Evolutionary conservation across 75 land plant species (phyloP), one percentile per base, ranked within the genome.

Genomic region (Cunninghamia lanceolata): DNA sequence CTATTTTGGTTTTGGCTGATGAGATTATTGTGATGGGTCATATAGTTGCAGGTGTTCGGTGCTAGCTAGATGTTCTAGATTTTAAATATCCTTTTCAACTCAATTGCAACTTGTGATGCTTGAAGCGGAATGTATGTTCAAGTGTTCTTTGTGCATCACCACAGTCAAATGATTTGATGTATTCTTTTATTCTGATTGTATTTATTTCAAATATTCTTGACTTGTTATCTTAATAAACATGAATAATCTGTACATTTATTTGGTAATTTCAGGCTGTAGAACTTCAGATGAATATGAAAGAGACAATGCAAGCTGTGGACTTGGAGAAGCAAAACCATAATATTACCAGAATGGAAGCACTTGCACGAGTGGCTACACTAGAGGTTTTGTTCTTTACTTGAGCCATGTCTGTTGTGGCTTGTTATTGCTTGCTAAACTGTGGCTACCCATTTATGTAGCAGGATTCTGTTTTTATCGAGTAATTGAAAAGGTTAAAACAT

Each of bases 221-320:
- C 71, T 68, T 68, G 15, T 71, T 71, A 71, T 71, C 36, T 34
- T 34, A 40, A 71, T 80, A 25, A 85, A 19, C 52, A 71, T 73
- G 81, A 56, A 35, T 28, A 80, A 79, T 79, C 9, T 52, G 32
- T 47, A 3, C 45, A 21, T 86, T 36, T 73, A 73, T 84, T 80
- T 87, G 53, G 50, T 89, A 40, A 32, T 70, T 59, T 66, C 87
- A 96, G 99, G 99, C 97, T 88, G 92, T 93, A 84, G 94, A 94
- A 85, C 90, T 98, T 56, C 94, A 95, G 83, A 89, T 79, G 50
- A 93, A 84, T 66, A 95, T 93, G 93, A 90, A 88, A 82, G 96
- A 96, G 87, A 89, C 92, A 28, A 91, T 94, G 90, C 94, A 96
- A 82, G 99, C 97, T 86, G 95, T 88, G 78, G 99, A 98, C n/a